These are phyloP conservation scores for Pittosporum tobira DNA, from an alignment of 129 eudicot genomes.

Conservation along the genomic window DNA sequence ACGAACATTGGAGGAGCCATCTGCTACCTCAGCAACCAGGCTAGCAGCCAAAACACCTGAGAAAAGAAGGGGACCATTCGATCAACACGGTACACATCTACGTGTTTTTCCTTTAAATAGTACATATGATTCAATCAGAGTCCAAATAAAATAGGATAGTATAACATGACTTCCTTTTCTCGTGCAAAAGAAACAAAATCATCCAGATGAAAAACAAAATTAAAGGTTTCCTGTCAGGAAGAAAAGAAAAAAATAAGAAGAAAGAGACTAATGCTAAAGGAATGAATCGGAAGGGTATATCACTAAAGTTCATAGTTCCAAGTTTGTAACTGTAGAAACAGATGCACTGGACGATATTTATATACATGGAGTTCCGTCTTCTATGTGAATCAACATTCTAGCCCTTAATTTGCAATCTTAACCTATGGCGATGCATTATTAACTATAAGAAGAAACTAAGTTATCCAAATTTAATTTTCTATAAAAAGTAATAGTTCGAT, in stretches of 20 bases:
- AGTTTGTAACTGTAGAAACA: background rate
- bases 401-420: background rate
- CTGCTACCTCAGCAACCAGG: constrained; percentile 77
- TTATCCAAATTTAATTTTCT: background rate
- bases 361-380: background rate
- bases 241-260: background rate
- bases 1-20: constrained; percentile 90
- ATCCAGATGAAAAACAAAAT: background rate
- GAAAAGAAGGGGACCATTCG: background rate
- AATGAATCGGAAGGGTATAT: background rate
- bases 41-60: constrained; percentile 54
- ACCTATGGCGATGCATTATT: background rate
- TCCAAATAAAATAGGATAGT: background rate
- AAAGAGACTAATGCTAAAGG: background rate
- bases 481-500: no score
- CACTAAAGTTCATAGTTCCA: no score
- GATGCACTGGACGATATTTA: background rate
- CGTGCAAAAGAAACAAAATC: background rate
- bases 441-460: background rate
- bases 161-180: background rate
- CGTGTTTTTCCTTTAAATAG: no score
- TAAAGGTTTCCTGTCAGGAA: background rate
- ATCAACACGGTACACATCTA: no score
- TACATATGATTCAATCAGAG: no score
- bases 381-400: background rate